Evolutionary conservation across 164 flowering plant species (phyloP).

Genomic region (Tetracentron sinense): DNA sequence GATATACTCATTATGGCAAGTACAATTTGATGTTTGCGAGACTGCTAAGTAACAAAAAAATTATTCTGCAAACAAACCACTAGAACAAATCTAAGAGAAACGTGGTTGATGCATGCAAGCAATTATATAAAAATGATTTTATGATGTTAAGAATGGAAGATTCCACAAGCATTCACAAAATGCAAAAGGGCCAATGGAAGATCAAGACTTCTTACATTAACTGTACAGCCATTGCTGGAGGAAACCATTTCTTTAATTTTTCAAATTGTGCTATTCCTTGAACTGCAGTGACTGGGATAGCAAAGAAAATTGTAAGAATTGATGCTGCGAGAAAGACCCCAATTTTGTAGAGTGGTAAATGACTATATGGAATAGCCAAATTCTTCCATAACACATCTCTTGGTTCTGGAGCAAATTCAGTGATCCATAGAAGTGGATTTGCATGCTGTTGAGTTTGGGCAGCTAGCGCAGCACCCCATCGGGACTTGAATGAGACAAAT

Average conservation of each 20-base stretch:
- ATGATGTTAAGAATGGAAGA: neutral
- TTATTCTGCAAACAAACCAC: too few species aligned
- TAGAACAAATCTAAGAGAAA: too few species aligned
- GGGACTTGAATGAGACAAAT: slow-evolving; percentile 75
- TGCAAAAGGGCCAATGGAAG: neutral
- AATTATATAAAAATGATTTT: too few species aligned
- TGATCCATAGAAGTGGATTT: slow-evolving; percentile 73
- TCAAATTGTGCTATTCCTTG: slow-evolving; percentile 89
- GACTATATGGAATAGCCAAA: slow-evolving; percentile 43
- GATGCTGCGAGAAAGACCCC: slow-evolving; percentile 50
- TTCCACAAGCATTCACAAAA: neutral
- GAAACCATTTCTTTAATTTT: slow-evolving; percentile 79
- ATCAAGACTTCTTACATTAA: slow-evolving; percentile 51
- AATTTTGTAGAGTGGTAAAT: slow-evolving; percentile 45
- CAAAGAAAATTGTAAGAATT: slow-evolving; percentile 77
- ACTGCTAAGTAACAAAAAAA: too few species aligned
- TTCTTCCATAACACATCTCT: slow-evolving; percentile 82
- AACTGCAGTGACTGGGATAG: slow-evolving; percentile 82
- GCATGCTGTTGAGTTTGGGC: slow-evolving; percentile 79
- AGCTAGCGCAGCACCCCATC: slow-evolving; percentile 67
- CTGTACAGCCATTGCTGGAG: slow-evolving; percentile 78
- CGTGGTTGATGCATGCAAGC: too few species aligned
- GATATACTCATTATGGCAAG: too few species aligned
- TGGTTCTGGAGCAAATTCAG: slow-evolving; percentile 89
- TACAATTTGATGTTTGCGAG: too few species aligned